Percentiles rank a stretch among this genome's conserved stretches.
phyloP scores from a whole-genome alignment of 2,329 filamentous ascomycete species.

The Xylaria sp. region DNA sequence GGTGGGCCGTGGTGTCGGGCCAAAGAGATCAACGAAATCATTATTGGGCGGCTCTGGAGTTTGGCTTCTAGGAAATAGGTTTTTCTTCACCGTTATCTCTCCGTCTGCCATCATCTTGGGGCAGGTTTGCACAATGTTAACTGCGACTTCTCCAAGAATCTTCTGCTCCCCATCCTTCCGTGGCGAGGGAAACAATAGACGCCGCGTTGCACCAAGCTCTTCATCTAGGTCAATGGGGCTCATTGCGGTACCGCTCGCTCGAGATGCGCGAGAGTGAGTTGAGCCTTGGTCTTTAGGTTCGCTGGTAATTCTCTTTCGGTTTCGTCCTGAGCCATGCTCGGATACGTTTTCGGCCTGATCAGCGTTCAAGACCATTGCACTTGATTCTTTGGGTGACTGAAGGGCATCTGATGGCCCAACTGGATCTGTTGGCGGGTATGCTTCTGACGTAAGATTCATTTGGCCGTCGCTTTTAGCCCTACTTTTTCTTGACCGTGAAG shows the following conservation, averaged over 20 bases:
- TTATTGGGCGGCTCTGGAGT: constrained; percentile 42
- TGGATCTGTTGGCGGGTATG: constrained; percentile 60
- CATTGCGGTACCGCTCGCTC: constrained; percentile 59
- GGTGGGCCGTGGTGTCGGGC: constrained; percentile 59
- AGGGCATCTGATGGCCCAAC: constrained; percentile 52
- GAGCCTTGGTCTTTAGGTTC: constrained; percentile 46
- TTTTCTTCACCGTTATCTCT: constrained; percentile 50
- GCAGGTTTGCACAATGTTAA: constrained; percentile 57
- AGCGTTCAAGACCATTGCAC: constrained; percentile 18
- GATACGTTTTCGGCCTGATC: constrained; percentile 44
- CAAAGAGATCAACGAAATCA: constrained; percentile 66
- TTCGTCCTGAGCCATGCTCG: constrained; percentile 34
- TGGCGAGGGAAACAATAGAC: constrained; percentile 79
- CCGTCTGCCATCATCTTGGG: constrained; percentile 45
- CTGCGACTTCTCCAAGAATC: constrained; percentile 62
- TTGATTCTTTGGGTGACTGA: constrained; percentile 36
- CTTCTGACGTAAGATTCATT: constrained; percentile 58
- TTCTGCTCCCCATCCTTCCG: constrained; percentile 68
- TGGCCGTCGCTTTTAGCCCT: constrained; percentile 55
- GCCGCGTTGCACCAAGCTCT: constrained; percentile 63
- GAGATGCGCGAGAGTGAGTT: constrained; percentile 59
- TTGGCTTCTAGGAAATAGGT: constrained; percentile 43
- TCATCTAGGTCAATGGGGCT: constrained; percentile 62
- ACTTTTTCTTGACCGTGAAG: constrained; percentile 53
- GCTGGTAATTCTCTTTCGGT: constrained; percentile 14